A percentile compares a stretch with the other conserved stretches of the same genome.
Conservation (phyloP, 2,329 filamentous ascomycete species). For the Ceratocystis variospora region DNA sequence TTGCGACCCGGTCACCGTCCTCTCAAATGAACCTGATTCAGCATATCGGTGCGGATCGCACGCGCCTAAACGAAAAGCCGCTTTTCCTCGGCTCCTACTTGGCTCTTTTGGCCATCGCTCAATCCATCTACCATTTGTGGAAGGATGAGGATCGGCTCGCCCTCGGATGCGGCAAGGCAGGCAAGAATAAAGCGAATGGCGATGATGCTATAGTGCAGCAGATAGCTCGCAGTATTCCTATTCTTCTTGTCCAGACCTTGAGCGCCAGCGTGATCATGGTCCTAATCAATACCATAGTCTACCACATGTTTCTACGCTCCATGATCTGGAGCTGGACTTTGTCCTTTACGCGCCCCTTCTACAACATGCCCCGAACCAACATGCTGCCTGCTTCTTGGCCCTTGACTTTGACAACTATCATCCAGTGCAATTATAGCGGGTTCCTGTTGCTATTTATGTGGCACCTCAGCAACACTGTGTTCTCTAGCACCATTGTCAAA, state of each 20-base stretch:
- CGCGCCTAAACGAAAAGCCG: constrained; percentile 71
- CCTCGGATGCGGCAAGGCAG: constrained; percentile 24
- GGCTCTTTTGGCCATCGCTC: constrained; percentile 51
- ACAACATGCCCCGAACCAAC: constrained; percentile 59
- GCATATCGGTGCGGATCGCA: constrained; percentile 54
- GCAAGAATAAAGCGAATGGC: constrained; percentile 8
- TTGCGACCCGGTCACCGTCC: constrained; percentile 50
- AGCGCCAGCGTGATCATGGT: constrained; percentile 31
- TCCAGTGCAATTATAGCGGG: constrained; percentile 47
- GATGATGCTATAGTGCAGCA: constrained; percentile 16
- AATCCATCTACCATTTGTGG: constrained; percentile 56
- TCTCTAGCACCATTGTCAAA: constrained; percentile 66
- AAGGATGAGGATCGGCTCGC: constrained; percentile 57
- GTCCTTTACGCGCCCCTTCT: constrained; percentile 56
- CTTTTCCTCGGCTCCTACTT: constrained; percentile 66
- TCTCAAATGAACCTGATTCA: constrained; percentile 61
- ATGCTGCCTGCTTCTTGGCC: constrained; percentile 46
- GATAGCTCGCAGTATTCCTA: constrained; percentile 13
- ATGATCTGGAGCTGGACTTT: constrained; percentile 57
- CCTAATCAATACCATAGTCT: constrained; percentile 40
- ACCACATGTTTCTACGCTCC: constrained; percentile 47
- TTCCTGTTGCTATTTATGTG: constrained; percentile 58
- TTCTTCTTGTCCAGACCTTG: constrained; percentile 23
- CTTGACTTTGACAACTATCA: constrained; percentile 41
- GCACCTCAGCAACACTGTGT: constrained; percentile 62